Conservation (phyloP, 192 early-diverging fungal species). For the Lunasporangiospora selenospora region DNA sequence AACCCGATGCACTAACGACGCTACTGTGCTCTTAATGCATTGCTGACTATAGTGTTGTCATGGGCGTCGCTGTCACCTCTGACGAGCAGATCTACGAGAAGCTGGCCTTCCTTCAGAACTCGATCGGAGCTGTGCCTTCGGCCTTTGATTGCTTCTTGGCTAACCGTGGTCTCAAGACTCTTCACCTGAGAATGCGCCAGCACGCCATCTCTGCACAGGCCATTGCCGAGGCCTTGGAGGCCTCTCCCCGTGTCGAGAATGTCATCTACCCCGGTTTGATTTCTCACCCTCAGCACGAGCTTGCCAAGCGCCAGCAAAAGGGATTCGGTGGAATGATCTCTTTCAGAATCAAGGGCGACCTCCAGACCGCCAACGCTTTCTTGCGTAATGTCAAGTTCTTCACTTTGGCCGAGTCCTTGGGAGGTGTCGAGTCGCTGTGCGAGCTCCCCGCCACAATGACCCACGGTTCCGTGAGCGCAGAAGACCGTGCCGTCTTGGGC, state of each 20-base stretch:
- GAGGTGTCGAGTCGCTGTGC: constrained; percentile 94
- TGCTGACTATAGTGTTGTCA: constrained; percentile 79
- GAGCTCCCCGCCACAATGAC: constrained; percentile 98
- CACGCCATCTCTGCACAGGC: constrained; percentile 86
- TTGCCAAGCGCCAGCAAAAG: constrained; percentile 87
- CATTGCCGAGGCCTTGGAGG: constrained; percentile 83
- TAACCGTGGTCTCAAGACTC: constrained; percentile 93
- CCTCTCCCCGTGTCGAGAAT: constrained; percentile 71
- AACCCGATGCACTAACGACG: no score
- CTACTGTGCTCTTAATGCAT: no score
- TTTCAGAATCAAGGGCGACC: constrained; percentile 88
- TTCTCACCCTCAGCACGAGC: constrained; percentile 90
- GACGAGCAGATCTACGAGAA: constrained; percentile 73
- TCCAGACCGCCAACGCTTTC: constrained; percentile 85
- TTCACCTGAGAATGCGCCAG: constrained; percentile 93
- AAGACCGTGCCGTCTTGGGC: constrained; percentile 83
- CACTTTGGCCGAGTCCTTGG: constrained; percentile 95
- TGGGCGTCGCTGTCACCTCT: constrained; percentile 92
- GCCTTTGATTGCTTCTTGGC: constrained; percentile 98
- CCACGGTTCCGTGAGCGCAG: constrained; percentile 88
- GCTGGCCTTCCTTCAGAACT: constrained; percentile 94
- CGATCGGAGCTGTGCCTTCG: constrained; percentile 94
- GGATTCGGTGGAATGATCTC: constrained; percentile 98
- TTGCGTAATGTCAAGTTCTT: constrained; percentile 81
- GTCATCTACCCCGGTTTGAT: constrained; percentile 95